A percentile compares a stretch with the other conserved stretches of the same genome.
Conservation (phyloP, 108 stramenopile species). For the Craspedostauros australis region DNA sequence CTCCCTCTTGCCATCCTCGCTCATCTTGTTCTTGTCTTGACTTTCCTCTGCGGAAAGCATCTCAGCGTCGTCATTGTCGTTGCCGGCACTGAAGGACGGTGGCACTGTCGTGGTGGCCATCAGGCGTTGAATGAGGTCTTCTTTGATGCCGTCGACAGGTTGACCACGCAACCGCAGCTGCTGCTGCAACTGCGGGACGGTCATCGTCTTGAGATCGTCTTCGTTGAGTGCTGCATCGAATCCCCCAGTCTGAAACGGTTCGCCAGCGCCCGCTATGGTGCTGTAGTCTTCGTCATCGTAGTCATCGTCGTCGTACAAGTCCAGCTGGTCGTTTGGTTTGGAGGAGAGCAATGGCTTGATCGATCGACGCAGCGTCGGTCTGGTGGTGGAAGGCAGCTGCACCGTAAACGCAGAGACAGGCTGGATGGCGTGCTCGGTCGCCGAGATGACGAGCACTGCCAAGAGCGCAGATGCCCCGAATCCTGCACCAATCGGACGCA, state of each 20-base stretch:
- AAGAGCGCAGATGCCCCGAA: too few relatives aligned
- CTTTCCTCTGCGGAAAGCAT: neutral
- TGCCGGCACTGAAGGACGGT: neutral
- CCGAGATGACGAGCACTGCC: too few relatives aligned
- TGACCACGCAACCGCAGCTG: constrained; percentile 68
- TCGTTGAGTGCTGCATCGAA: constrained; percentile 13
- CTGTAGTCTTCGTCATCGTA: constrained; percentile 12
- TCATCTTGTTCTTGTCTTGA: constrained; percentile 1
- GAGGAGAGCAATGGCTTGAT: too few relatives aligned
- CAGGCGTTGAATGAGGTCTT: constrained; percentile 59
- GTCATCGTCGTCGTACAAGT: constrained; percentile 8
- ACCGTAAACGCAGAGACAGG: too few relatives aligned
- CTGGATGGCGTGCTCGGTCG: too few relatives aligned
- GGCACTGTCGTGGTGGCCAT: constrained; percentile 6
- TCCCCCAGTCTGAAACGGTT: too few relatives aligned
- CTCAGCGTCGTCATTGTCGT: neutral
- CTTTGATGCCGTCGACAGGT: constrained; percentile 61
- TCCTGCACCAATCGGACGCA: too few relatives aligned
- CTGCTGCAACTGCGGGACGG: constrained; percentile 67
- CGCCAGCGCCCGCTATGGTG: too few relatives aligned
- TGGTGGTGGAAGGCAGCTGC: too few relatives aligned
- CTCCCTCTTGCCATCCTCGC: constrained; percentile 57
- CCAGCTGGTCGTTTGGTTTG: neutral
- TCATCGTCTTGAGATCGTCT: constrained; percentile 43
- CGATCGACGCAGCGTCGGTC: too few relatives aligned